A percentile compares a stretch with the other conserved stretches of the same genome.
Conservation (phyloP, 2,329 filamentous ascomycete genomes). For the Didymella exigua region DNA sequence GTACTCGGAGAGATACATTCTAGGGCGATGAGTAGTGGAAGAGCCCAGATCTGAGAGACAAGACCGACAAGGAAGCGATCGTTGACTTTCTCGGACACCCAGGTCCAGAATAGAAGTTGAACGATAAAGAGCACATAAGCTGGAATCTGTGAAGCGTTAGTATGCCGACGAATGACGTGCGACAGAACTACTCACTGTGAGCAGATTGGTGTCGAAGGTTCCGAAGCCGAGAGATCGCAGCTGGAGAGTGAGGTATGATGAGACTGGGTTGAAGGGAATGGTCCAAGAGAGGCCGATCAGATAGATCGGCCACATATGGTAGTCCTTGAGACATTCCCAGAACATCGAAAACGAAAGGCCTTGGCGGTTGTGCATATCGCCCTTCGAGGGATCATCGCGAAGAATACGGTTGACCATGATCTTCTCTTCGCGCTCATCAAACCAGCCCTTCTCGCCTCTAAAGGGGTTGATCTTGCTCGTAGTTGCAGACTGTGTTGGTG, state of each 20-base stretch:
- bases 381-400: slow-evolving; percentile 62
- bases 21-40: slow-evolving; percentile 49
- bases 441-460: slow-evolving; percentile 68
- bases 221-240: slow-evolving; percentile 43
- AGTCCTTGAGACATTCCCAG: slow-evolving; percentile 58
- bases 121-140: slow-evolving; percentile 56
- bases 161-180: neutral
- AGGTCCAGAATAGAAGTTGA: slow-evolving; percentile 58
- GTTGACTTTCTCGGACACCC: slow-evolving; percentile 57
- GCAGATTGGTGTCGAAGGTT: slow-evolving; percentile 48
- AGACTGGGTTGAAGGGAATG: slow-evolving; percentile 42
- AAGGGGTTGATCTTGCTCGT: slow-evolving; percentile 49
- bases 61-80: slow-evolving; percentile 57
- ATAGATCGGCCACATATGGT: slow-evolving; percentile 59
- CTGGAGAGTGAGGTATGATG: slow-evolving; percentile 46
- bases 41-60: slow-evolving; percentile 47
- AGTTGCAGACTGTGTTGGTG: slow-evolving; percentile 68
- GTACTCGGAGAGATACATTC: slow-evolving; percentile 36
- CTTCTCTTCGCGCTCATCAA: slow-evolving; percentile 68
- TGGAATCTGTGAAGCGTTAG: slow-evolving; percentile 42
- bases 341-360: slow-evolving; percentile 56
- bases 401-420: slow-evolving; percentile 71
- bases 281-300: slow-evolving; percentile 44
- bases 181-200: slow-evolving; percentile 32
- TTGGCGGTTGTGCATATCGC: slow-evolving; percentile 67